phyloP scores from a whole-genome alignment of 345 rosid species.

The Aquilaria sinensis region DNA sequence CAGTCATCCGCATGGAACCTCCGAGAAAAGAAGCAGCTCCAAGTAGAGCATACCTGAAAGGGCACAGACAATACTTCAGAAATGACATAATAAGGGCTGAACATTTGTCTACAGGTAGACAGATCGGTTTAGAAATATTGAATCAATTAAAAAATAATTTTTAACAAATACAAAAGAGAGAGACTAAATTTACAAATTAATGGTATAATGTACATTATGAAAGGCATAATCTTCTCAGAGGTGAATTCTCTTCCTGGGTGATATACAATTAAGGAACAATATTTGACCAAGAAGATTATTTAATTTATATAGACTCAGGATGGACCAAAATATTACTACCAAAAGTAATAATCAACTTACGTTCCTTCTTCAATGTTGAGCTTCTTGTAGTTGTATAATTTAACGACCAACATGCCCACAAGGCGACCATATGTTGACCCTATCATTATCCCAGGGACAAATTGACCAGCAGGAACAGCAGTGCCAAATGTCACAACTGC shows the following conservation, averaged over 20 bases:
- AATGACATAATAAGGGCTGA: neutral
- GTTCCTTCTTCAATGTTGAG: slow-evolving; percentile 98
- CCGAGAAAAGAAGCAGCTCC: slow-evolving; percentile 99
- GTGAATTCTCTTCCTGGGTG: no score
- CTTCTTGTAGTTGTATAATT: slow-evolving; percentile 81
- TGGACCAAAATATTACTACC: neutral
- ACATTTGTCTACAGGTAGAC: no score
- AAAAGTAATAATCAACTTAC: slow-evolving; percentile 48
- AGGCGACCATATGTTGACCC: slow-evolving; percentile 99
- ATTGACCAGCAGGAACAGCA: slow-evolving; percentile 99
- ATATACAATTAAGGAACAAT: no score
- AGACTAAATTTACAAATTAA: no score
- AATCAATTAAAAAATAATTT: no score
- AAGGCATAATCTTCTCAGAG: no score
- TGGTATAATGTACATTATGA: no score
- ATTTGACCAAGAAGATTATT: no score
- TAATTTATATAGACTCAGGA: no score
- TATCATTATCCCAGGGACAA: slow-evolving; percentile 98
- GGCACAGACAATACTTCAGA: slow-evolving; percentile 16
- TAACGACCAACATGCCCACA: slow-evolving; percentile 94
- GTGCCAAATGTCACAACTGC: slow-evolving; percentile 94
- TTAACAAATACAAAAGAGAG: no score
- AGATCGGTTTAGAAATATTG: no score
- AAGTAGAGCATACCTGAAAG: slow-evolving; percentile 76
- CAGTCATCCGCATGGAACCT: slow-evolving; percentile 99